Base-by-base conservation (phyloP, 805 yeast species). In the Candida xyloterini region DNA sequence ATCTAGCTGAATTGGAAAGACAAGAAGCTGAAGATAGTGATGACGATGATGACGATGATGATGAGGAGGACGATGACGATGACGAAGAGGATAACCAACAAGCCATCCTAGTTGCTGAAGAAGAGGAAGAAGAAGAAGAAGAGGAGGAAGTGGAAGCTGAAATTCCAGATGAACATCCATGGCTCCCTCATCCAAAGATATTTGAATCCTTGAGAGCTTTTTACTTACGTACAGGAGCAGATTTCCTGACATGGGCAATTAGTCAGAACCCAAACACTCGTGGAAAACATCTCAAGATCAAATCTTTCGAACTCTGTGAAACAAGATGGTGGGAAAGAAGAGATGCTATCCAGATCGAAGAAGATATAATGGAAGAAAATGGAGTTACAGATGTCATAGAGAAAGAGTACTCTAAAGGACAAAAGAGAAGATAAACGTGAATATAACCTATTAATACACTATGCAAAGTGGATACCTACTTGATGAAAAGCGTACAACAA, bases 241-340 rank as follows among this genome's bases (percentile, higher is more conserved):
- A 79, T 20, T 91, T 91, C 64, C 72, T 91, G 52, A 88, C 88
- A 59, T 91, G 98, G 97, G 87, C 95, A 1, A 84, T 89, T 49
- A 82, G 93, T 4, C 84, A 82, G 57, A 84, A 88, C 52, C 74
- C 84, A 51, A 90, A 84, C 42, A 81, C 88, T 10, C 78, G 95
- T 55, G 98, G 96, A 38, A 91, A 91, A 60, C 82, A 85, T 55
- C 73, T 91, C 62, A 90, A 91, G 66, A 81, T 83, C 40, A 84
- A 86, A 30, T 83, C 97, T 0, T 91, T 91, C 58, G 96, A 89
- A 47, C 65, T 91, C 45, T 84, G 93, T 60, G 95, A 90, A 63
- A 91, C 84, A 50, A 78, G 99, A 67, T 91, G 95, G 93, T 91
- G 98, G 98, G 98, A 91, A 60, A 84, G 98, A 68, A 80, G 97